Base-by-base conservation (phyloP, 345 rosid species). In the Eucalyptus sp. region DNA sequence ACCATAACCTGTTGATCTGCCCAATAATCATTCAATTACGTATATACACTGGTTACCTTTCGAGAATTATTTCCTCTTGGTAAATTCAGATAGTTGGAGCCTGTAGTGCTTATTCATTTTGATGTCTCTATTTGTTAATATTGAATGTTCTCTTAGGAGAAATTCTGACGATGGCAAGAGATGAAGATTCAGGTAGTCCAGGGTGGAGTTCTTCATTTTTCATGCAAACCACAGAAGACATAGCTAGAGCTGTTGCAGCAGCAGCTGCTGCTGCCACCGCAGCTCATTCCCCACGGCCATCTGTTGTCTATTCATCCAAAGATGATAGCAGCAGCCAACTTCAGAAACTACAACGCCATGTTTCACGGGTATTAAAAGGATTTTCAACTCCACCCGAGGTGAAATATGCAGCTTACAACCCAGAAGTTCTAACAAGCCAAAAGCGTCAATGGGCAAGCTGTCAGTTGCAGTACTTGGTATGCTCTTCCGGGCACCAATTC, bases 401-500 rank as follows among this genome's bases (percentile, higher is more conserved):
- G 52, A 96, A 91, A 90, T 90, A 81, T 87, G 91, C 89, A 18
- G 52, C 93, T 31, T 97, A 96, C 88, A 97, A 97, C 92, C 99
- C 99, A 22, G 99, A 97, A 94, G 94, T 96, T 94, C 91, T 97
- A 89, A 97, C 99, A 11, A 96, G 95, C 95, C 99, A 95, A 91
- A 97, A 97, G 95, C 98, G 99, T 88, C 98, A 95, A 56, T 97
- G 99, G 99, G 97, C 98, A 24, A 96, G 91, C 54, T 94, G 90
- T 90, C 99, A 97, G 92, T 93, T 96, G 89, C 99, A 96, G 86
- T 93, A 96, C 93, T 92, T 96, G 99, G 99, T 96, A 93, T 80
- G 95, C 83, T 76, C 15, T 76, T 71, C 81, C 1, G 83, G 48
- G 29, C 83, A 76, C 14, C 83, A 71, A 76, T 41, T 20, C 27